Evolutionary conservation across 2,329 filamentous ascomycete genomes (phyloP).

Genomic region (Pseudohalonectria lignicola): DNA sequence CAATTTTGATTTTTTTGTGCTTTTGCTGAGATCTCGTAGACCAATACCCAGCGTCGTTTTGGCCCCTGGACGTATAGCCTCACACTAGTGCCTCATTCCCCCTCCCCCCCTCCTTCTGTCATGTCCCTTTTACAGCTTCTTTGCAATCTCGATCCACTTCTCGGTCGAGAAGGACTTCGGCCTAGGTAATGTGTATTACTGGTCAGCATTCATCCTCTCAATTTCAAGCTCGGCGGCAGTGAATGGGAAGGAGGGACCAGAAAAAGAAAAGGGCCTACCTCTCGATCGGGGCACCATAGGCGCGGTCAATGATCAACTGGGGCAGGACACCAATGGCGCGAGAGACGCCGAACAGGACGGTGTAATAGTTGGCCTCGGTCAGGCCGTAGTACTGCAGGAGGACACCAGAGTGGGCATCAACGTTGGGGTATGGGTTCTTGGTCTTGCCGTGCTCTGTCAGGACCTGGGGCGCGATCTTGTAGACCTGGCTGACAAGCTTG

Average conservation of each 20-base stretch:
- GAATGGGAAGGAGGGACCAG: slow-evolving; percentile 1
- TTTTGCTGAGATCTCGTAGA: too few species aligned
- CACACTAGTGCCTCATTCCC: too few species aligned
- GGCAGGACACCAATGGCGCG: slow-evolving; percentile 96
- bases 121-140: slow-evolving; percentile 62
- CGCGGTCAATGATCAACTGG: slow-evolving; percentile 99
- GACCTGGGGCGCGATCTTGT: slow-evolving; percentile 98
- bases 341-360: slow-evolving; percentile 97
- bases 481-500: slow-evolving; percentile 99
- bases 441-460: slow-evolving; percentile 99
- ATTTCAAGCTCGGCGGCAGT: too few species aligned
- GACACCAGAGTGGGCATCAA: slow-evolving; percentile 97
- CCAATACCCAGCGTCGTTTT: too few species aligned
- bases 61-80: too few species aligned
- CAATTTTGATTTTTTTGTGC: too few species aligned
- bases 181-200: too few species aligned
- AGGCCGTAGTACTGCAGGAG: slow-evolving; percentile 99
- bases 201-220: slow-evolving; percentile 5
- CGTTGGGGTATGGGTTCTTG: slow-evolving; percentile 99
- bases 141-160: slow-evolving; percentile 88
- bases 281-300: slow-evolving; percentile 93
- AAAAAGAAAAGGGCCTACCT: too few species aligned
- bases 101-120: too few species aligned
- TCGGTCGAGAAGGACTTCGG: slow-evolving; percentile 99
- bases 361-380: slow-evolving; percentile 99